These are phyloP conservation scores for Aspergillus ustus DNA, from an alignment of 2,329 filamentous ascomycete species.

Conservation along the genomic window DNA sequence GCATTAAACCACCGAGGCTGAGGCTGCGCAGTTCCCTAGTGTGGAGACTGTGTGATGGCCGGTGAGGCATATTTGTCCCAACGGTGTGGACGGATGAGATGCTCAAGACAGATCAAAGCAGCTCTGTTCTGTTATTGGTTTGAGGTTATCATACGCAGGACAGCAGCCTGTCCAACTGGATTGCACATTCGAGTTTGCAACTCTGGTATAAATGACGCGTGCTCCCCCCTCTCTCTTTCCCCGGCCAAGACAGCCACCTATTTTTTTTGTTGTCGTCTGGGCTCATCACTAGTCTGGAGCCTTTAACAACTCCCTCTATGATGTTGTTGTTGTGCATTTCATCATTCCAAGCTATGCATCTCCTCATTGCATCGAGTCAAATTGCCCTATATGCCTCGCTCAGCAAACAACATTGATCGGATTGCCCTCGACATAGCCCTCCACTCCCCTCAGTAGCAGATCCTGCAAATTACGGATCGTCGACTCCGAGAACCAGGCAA, in stretches of 20 bases:
- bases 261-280: not conserved
- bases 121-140: not conserved
- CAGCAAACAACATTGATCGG: constrained; percentile 8
- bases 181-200: not conserved
- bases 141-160: not conserved
- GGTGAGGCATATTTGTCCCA: not conserved
- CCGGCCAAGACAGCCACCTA: not conserved
- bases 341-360: not conserved
- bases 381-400: not conserved
- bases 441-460: not conserved
- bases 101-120: not conserved
- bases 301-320: not conserved
- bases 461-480: constrained; percentile 52
- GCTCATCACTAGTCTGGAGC: not conserved
- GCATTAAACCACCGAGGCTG: not conserved
- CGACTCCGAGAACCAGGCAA: constrained; percentile 57
- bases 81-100: not conserved
- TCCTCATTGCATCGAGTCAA: not conserved
- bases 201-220: not conserved
- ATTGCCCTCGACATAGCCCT: constrained; percentile 8
- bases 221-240: not conserved
- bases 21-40: not conserved
- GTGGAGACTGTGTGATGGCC: not conserved
- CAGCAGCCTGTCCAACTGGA: not conserved
- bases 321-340: not conserved